Conservation (phyloP, 371 early-diverging fungal genomes). For the Parasitella parasitica region DNA sequence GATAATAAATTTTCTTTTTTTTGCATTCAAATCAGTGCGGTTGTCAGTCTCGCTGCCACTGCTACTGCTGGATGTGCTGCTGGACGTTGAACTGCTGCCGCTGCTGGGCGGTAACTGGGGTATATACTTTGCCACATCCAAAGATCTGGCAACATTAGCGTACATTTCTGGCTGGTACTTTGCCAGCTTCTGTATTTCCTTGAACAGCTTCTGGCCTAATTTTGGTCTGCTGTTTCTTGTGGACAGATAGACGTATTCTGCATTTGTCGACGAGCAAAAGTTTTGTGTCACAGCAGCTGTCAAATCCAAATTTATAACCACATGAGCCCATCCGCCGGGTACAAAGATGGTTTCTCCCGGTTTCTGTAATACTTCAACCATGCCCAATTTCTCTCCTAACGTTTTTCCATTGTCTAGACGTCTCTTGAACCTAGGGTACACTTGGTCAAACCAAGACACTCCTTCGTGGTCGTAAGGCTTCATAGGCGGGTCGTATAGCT, state of each 20-base stretch:
- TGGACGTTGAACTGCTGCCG: constrained; percentile 38
- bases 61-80: constrained; percentile 34
- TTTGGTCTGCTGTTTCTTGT: constrained; percentile 75
- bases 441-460: constrained; percentile 75
- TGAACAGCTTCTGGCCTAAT: constrained; percentile 56
- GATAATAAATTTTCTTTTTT: constrained; percentile 14
- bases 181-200: constrained; percentile 45
- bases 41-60: constrained; percentile 30
- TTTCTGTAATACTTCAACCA: constrained; percentile 74
- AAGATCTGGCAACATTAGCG: constrained; percentile 41
- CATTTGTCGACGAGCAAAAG: constrained; percentile 71
- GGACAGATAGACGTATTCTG: constrained; percentile 72
- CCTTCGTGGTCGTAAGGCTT: constrained; percentile 74
- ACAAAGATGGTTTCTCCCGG: constrained; percentile 86
- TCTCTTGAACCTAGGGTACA: constrained; percentile 59
- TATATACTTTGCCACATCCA: constrained; percentile 50
- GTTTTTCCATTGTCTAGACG: constrained; percentile 28
- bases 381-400: constrained; percentile 60
- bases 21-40: constrained; percentile 9
- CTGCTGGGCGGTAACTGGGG: constrained; percentile 60
- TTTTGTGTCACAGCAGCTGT: constrained; percentile 85
- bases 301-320: constrained; percentile 82
- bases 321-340: constrained; percentile 85
- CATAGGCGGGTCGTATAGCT: constrained; percentile 59
- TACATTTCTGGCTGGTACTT: constrained; percentile 40